These are phyloP conservation scores for Pinus albicaulis DNA, from an alignment of 75 land plant genomes.

Conservation along the genomic window DNA sequence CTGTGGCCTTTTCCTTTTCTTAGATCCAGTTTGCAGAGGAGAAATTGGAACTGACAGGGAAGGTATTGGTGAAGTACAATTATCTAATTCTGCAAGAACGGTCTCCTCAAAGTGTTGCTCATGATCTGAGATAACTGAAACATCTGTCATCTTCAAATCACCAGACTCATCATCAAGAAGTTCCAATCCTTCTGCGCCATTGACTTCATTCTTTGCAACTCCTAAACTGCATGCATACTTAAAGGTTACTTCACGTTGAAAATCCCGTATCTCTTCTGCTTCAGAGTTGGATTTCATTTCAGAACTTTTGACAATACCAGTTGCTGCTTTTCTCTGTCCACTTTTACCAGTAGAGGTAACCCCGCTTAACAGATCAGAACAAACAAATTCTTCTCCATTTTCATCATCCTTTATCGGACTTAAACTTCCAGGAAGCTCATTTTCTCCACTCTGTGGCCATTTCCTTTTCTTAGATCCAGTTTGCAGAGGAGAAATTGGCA, in stretches of 20 bases:
- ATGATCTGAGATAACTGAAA: neutral
- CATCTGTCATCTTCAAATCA: neutral
- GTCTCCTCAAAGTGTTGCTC: slow-evolving; percentile 3
- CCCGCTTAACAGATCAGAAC: slow-evolving; percentile 1
- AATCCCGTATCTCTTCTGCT: too few relatives aligned
- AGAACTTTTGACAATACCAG: too few relatives aligned
- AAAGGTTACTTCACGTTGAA: too few relatives aligned
- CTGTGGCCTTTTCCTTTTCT: neutral
- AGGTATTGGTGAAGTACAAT: neutral
- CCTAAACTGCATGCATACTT: neutral
- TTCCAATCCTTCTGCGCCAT: neutral
- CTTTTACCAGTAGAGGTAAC: neutral
- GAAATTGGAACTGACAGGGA: neutral
- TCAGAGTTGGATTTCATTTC: too few relatives aligned
- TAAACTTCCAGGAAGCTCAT: neutral
- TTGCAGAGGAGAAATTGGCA: slow-evolving; percentile 1
- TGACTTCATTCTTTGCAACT: neutral
- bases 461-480: slow-evolving; percentile 6
- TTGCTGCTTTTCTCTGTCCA: slow-evolving; percentile 26
- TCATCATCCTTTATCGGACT: neutral
- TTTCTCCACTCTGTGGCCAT: neutral
- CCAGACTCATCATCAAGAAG: neutral
- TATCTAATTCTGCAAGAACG: neutral
- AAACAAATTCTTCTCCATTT: neutral
- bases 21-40: slow-evolving; percentile 5